Conservation (phyloP, 129 eudicot species). For the Mikania micrantha region DNA sequence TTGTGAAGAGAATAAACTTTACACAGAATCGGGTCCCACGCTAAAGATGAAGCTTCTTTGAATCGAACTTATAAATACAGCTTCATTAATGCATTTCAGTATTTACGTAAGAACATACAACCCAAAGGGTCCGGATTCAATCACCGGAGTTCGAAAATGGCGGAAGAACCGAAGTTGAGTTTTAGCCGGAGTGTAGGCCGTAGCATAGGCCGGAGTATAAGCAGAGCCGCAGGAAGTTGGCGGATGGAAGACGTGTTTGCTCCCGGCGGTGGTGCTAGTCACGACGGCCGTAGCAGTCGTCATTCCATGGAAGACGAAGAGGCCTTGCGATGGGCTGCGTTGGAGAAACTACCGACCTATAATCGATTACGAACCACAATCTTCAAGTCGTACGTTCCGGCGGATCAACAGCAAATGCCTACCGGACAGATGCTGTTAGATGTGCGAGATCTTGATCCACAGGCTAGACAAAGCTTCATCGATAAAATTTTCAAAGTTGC, state of each 20-base stretch:
- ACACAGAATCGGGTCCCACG: not conserved
- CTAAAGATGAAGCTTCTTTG: not conserved
- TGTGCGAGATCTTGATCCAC: slow-evolving; percentile 41
- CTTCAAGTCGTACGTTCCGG: slow-evolving; percentile 32
- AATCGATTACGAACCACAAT: slow-evolving; percentile 64
- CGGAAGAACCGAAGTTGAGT: slow-evolving; percentile 19
- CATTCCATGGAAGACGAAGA: slow-evolving; percentile 50
- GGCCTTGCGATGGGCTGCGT: slow-evolving; percentile 57
- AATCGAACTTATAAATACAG: not conserved
- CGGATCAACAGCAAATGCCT: slow-evolving; percentile 7
- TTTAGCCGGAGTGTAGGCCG: slow-evolving; percentile 13
- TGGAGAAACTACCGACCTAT: slow-evolving; percentile 51
- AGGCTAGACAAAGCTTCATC: slow-evolving; percentile 52
- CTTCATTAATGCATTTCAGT: not conserved
- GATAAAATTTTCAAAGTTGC: slow-evolving; percentile 56
- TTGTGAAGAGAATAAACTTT: too few species aligned
- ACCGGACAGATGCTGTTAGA: slow-evolving; percentile 36
- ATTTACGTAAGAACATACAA: not conserved
- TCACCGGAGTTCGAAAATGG: slow-evolving; percentile 1
- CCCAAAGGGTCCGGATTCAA: not conserved
- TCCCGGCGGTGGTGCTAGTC: slow-evolving; percentile 24
- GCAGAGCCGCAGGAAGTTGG: slow-evolving; percentile 22
- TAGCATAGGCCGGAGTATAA: slow-evolving; percentile 16
- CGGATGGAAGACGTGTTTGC: slow-evolving; percentile 27
- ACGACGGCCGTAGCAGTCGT: slow-evolving; percentile 31